These are phyloP conservation scores for Komagataella mondaviorum DNA, from an alignment of 805 yeast species.

Conservation along the genomic window DNA sequence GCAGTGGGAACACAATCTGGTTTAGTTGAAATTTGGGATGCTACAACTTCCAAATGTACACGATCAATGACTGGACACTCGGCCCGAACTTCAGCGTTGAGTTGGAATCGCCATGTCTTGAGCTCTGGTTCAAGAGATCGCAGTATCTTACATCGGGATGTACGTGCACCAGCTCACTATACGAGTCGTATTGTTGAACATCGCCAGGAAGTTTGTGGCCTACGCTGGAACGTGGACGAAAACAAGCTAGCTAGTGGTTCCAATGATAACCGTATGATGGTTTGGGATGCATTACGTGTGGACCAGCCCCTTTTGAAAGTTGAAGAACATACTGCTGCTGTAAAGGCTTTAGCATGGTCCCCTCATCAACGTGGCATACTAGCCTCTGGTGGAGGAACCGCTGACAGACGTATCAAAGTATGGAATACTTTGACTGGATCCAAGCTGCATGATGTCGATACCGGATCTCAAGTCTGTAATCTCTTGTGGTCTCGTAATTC, in stretches of 20 bases:
- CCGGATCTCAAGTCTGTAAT: slow-evolving; percentile 95
- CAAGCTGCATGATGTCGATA: slow-evolving; percentile 68
- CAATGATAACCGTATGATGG: slow-evolving; percentile 74
- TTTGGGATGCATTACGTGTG: slow-evolving; percentile 72
- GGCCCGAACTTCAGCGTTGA: slow-evolving; percentile 70
- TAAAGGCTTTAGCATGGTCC: slow-evolving; percentile 94
- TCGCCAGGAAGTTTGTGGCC: slow-evolving; percentile 92
- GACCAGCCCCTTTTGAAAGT: slow-evolving; percentile 59
- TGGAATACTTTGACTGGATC: slow-evolving; percentile 85
- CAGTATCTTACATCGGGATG: slow-evolving; percentile 80
- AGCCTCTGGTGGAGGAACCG: slow-evolving; percentile 96
- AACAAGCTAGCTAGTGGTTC: slow-evolving; percentile 93
- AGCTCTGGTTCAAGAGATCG: slow-evolving; percentile 83
- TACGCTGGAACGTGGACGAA: slow-evolving; percentile 85
- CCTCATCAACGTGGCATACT: slow-evolving; percentile 91
- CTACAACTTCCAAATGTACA: slow-evolving; percentile 64
- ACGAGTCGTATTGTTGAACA: slow-evolving; percentile 62
- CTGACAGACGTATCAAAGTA: slow-evolving; percentile 77
- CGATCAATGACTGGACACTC: slow-evolving; percentile 90
- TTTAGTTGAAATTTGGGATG: slow-evolving; percentile 91
- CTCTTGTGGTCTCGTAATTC: slow-evolving; percentile 87
- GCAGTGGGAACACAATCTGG: slow-evolving; percentile 89
- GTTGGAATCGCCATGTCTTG: slow-evolving; percentile 89
- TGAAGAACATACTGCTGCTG: slow-evolving; percentile 85
- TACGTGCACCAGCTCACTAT: slow-evolving; percentile 73